Evolutionary conservation across 164 flowering plant genomes (phyloP).

Genomic region (Chloranthus sessilifolius): DNA sequence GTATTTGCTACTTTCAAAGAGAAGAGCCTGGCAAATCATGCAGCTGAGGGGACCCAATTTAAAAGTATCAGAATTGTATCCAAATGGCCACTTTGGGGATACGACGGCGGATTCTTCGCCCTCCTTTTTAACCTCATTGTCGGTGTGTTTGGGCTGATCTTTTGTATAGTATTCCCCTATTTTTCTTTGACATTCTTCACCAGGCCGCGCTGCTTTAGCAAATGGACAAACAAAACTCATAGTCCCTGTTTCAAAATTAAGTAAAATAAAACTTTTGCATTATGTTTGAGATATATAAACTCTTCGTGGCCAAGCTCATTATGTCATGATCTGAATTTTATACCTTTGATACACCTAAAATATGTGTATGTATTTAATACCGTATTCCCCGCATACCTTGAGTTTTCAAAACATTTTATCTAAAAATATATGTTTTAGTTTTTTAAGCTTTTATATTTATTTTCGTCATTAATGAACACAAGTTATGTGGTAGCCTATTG

Average conservation of each 20-base stretch:
- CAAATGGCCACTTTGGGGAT: slow-evolving; percentile 71
- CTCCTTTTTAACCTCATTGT: slow-evolving; percentile 25
- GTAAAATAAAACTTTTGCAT: too few species aligned
- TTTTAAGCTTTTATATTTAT: too few species aligned
- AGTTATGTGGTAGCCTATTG: too few species aligned
- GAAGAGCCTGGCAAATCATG: slow-evolving; percentile 82
- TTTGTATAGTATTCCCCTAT: slow-evolving; percentile 24
- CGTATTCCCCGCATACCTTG: too few species aligned
- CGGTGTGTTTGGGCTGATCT: slow-evolving; percentile 20
- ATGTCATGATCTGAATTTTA: too few species aligned
- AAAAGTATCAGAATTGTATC: slow-evolving; percentile 71
- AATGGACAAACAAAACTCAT: slow-evolving; percentile 76
- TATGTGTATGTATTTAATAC: too few species aligned
- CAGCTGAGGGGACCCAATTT: slow-evolving; percentile 91
- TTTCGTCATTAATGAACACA: too few species aligned
- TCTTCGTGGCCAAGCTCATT: too few species aligned
- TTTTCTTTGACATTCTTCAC: slow-evolving; percentile 32
- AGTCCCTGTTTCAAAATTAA: slow-evolving; percentile 7
- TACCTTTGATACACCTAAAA: too few species aligned
- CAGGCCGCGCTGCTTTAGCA: slow-evolving; percentile 47
- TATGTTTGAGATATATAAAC: too few species aligned
- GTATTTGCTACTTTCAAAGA: slow-evolving; percentile 60
- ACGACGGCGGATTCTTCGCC: slow-evolving; percentile 22
- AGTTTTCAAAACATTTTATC: too few species aligned
- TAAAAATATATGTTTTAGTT: too few species aligned